Evolutionary conservation across 2,329 filamentous ascomycete species (phyloP), one percentile per base, ranked within the genome.

Genomic region (Zymoseptoria tritici): DNA sequence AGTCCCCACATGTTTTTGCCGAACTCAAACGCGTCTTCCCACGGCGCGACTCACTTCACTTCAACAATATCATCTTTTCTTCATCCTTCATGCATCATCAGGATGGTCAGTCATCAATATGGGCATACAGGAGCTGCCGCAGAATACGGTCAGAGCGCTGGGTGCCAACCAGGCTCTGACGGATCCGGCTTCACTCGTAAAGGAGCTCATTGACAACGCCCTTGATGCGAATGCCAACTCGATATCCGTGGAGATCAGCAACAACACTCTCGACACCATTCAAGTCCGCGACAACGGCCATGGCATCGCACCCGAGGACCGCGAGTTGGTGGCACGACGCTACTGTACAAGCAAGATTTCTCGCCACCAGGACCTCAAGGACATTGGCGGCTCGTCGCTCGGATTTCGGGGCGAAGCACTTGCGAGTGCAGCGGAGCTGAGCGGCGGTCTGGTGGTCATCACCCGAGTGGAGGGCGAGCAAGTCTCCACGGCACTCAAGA

Each of bases 371-470:
- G 86, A 91, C 55, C 75, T 91, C 46, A 77, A 75, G 55, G 71
- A 68, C 1, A 74, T 86, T 20, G 84, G 82, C 7, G 80, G 82
- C 1, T 77, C 75, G 51, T 86, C 81, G 31, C 79, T 92, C n/a
- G 89, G 89, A 1, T 93, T 92, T 68, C 83, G 89, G 42, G 89
- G 89, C 20, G 84, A 90, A 68, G 88, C 88, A 16, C 75, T 93
- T 61, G 86, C 88, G 49, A 85, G 84, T 71, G 80, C 81, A 60
- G 86, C 83, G 60, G 79, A 81, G 50, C 70, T 90, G 59, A 84
- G 83, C 46, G 77, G 79, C 3, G 74, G 70, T 2, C 60, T 91
- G 51, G 76, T 74, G 7, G 75, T 91, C 55, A 87, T 80, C 13
- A 91, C 89, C 3, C 82, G 83, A 62, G 83, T 84, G 2, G 76